Conservation (phyloP, 139 green algal genomes). For the Zygnema circumcarinatum region DNA sequence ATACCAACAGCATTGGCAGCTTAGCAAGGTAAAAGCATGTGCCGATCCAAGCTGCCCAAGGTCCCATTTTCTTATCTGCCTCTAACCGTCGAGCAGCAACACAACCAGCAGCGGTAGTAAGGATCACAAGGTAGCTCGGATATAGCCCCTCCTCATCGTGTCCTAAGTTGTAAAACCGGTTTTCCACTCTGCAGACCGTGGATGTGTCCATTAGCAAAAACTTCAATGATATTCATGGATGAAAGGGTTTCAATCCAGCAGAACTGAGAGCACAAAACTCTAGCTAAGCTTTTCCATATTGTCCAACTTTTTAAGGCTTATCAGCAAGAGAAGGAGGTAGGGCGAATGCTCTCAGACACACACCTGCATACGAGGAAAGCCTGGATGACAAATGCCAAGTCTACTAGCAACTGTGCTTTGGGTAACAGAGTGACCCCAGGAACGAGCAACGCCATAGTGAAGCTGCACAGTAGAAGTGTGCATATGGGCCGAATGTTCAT, state of each 20-base stretch:
- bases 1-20: slow-evolving; percentile 85
- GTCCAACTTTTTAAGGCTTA: too few relatives aligned
- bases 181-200: slow-evolving; percentile 40
- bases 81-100: slow-evolving; percentile 61
- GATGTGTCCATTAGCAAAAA: not conserved
- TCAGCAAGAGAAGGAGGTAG: too few relatives aligned
- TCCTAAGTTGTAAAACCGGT: slow-evolving; percentile 39
- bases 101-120: slow-evolving; percentile 80
- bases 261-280: too few relatives aligned
- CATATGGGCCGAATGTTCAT: slow-evolving; percentile 76
- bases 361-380: slow-evolving; percentile 70
- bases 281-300: too few relatives aligned
- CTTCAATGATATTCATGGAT: too few relatives aligned
- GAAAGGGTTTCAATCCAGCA: too few relatives aligned
- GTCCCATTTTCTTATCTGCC: slow-evolving; percentile 20
- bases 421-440: slow-evolving; percentile 72
- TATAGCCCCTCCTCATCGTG: slow-evolving; percentile 77
- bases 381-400: slow-evolving; percentile 65
- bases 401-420: not conserved
- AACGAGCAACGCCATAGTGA: slow-evolving; percentile 76
- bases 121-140: slow-evolving; percentile 83
- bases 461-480: slow-evolving; percentile 71
- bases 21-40: slow-evolving; percentile 84
- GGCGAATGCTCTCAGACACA: too few relatives aligned
- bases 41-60: slow-evolving; percentile 46